Evolutionary conservation across 331 rosid genomes (phyloP), one percentile per base, ranked within the genome.

Genomic region (Pyrus hybrid): DNA sequence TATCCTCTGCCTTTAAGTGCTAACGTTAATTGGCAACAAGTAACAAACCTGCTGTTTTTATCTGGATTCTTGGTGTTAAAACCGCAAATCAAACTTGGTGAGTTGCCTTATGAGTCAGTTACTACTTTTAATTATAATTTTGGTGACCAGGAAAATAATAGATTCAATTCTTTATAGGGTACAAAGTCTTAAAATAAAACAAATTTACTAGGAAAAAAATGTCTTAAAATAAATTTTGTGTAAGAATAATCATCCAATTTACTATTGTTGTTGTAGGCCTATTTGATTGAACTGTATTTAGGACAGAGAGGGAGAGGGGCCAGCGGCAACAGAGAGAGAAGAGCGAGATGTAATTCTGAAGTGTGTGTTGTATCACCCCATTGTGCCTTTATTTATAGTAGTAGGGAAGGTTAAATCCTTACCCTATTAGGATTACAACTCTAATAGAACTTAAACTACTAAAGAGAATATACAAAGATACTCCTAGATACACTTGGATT

Each of bases 31-130:
- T 53, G 61, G 68, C 32, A 33, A 35, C 72, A 20, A 25, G 26
- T 64, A 63, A 71, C 51, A 68, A 33, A 72, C 70, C 17, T 45
- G 70, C 62, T 51, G 45, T 70, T 53, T 71, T 63, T 53, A 78
- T 71, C 77, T 71, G 60, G 68, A 63, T 71, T 78, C 47, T 32
- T 77, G 60, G 49, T 16, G 71, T 47, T 23, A 21, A 16, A 23
- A 43, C 70, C 47, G 8, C 26, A 60, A 58, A 60, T 72, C 57
- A 14, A 56, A n/a, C 33, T 70, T 20, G n/a, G 2, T 8, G n/a
- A 29, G 60, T 71, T 22, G 28, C 32, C 25, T 58, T 22, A 18
- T 8, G 37, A 6, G 25, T 73, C 58, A 13, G 58, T 41, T 62
- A 41, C 6, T 13, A 1, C 26, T 41, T 41, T 13, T 57, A 18